Evolutionary conservation across 257 asterid species (phyloP), one percentile per base, ranked within the genome.

Genomic region (Solanum ossicruentum): DNA sequence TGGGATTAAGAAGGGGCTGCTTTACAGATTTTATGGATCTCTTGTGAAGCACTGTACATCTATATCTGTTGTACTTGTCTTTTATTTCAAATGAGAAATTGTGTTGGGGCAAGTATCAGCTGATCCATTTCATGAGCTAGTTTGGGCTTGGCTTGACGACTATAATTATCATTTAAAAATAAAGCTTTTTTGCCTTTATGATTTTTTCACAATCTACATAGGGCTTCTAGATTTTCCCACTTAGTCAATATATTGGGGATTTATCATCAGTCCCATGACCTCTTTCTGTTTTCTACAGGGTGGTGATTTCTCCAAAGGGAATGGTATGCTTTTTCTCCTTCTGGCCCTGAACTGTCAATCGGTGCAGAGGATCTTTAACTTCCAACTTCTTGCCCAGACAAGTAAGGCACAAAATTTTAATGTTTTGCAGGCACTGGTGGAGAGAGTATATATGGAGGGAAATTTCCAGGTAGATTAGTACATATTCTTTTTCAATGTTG

Each of bases 361-460:
- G 92, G 88, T 70, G 94, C 91, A 86, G 95, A 86, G 89, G 91
- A 89, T 85, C 88, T 92, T 61, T 88, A 89, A 87, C 92, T 88
- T 91, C 92, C 92, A 87, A 87, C 93, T 86, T 90, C 93, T 88
- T 87, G 97, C 89, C 88, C 92, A 89, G 93, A 93, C 92, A 88
- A 88, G 93, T 93, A 91, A 92, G 93, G 92, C 91, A 86, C 90
- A 83, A 87, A 91, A 88, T 92, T 94, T 92, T 93, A 88, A 91
- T 95, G 95, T 94, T 88, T 95, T 95, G 97, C 99, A 97, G 99
- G 99, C 93, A 97, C 98, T 87, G 99, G 99, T 88, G 99, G 99
- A 87, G 99, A 97, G 90, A 95, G 99, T 89, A 93, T 97, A 43
- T 97, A 92, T 85, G 99, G 99, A 85, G 98, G 98, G 84, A 97